A percentile compares a stretch with the other conserved stretches of the same genome.
phyloP scores from a whole-genome alignment of 805 yeast genomes.

The Lipomyces kockii region DNA sequence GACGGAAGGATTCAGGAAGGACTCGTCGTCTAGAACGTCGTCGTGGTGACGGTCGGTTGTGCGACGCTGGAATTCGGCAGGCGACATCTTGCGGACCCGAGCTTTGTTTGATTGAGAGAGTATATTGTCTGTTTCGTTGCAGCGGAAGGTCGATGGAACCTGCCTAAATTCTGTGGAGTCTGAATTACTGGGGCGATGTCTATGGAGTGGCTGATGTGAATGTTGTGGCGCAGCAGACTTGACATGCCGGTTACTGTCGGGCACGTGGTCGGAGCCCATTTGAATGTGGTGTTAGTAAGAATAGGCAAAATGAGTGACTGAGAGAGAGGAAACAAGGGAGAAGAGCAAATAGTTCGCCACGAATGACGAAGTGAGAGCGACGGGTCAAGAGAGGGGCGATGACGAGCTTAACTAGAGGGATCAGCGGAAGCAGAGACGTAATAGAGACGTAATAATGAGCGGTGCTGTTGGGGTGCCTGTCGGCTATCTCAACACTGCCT shows the following conservation, averaged over 20 bases:
- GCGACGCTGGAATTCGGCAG: slow-evolving; percentile 27
- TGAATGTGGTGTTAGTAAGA: no score
- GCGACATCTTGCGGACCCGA: slow-evolving; percentile 18
- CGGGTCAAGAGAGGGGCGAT: not conserved
- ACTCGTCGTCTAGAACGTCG: slow-evolving; percentile 16
- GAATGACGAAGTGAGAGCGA: slow-evolving; percentile 3
- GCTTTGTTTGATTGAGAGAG: not conserved
- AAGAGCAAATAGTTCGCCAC: not conserved
- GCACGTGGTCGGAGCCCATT: not conserved
- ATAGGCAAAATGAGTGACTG: not conserved
- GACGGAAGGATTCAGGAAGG: slow-evolving; percentile 6
- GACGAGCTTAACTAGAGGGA: not conserved
- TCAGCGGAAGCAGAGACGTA: not conserved
- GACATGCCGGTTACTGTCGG: not conserved
- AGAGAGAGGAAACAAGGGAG: not conserved
- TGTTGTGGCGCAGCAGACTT: not conserved
- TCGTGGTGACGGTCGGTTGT: not conserved
- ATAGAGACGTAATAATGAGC: not conserved
- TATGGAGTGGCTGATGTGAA: not conserved
- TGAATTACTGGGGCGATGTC: no score
- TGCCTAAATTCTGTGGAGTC: not conserved
- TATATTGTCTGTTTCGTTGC: not conserved
- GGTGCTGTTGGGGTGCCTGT: not conserved
- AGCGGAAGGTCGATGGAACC: not conserved
- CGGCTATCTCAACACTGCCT: not conserved